Evolutionary conservation across 345 rosid species (phyloP).

Genomic region (Cochlearia excelsa): DNA sequence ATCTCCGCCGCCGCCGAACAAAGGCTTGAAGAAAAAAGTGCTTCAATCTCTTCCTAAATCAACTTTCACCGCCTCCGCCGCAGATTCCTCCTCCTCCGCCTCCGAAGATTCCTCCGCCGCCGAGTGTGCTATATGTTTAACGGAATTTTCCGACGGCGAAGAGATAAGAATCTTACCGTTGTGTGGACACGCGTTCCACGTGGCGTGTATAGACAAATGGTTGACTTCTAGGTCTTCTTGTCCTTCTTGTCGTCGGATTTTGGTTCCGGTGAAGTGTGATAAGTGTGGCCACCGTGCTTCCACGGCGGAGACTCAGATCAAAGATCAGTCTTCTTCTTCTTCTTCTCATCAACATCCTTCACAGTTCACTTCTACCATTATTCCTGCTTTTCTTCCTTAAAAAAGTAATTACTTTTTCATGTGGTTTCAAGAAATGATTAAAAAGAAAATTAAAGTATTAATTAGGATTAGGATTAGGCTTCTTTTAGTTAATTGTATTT

Average conservation of each 20-base stretch:
- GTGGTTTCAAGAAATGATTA: too few species aligned
- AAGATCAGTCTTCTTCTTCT: slow-evolving; percentile 16
- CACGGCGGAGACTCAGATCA: slow-evolving; percentile 21
- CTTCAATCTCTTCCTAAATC: slow-evolving; percentile 59
- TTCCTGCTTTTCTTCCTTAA: slow-evolving; percentile 33
- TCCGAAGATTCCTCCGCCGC: slow-evolving; percentile 31
- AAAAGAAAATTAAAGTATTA: slow-evolving; percentile 13
- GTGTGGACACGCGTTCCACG: slow-evolving; percentile 58
- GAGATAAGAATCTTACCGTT: slow-evolving; percentile 53
- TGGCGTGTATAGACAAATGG: slow-evolving; percentile 61
- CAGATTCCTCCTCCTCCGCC: slow-evolving; percentile 3
- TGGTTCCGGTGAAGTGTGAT: slow-evolving; percentile 35
- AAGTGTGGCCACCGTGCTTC: slow-evolving; percentile 30
- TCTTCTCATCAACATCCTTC: slow-evolving; percentile 15
- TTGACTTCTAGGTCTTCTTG: slow-evolving; percentile 53
- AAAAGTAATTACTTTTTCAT: background rate
- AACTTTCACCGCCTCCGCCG: slow-evolving; percentile 40
- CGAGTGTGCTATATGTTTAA: slow-evolving; percentile 57
- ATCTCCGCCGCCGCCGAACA: slow-evolving; percentile 42
- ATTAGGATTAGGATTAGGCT: slow-evolving; percentile 28
- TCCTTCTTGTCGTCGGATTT: slow-evolving; percentile 60
- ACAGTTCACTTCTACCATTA: slow-evolving; percentile 19
- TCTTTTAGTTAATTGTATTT: background rate
- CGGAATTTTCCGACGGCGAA: slow-evolving; percentile 49
- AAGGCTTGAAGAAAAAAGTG: slow-evolving; percentile 72